phyloP scores from a whole-genome alignment of 305 asterid species.

The Fraxinus xanthoxyloides region DNA sequence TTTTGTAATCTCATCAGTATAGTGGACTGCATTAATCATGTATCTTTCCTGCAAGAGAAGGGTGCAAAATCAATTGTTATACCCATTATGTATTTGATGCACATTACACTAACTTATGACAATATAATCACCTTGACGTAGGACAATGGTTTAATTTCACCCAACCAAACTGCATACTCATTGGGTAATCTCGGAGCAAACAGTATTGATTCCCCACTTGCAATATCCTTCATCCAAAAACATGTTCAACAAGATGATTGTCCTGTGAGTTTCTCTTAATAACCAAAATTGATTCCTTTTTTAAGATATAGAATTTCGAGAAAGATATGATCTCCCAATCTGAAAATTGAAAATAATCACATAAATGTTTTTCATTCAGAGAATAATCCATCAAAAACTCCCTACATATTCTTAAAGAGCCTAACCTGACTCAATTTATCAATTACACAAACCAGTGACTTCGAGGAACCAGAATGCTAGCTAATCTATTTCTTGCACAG shows the following conservation, averaged over 20 bases:
- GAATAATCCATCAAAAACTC: constrained; percentile 1
- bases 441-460: constrained; percentile 6
- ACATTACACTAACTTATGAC: not conserved
- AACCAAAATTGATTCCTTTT: not conserved
- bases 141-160: constrained; percentile 73
- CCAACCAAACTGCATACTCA: constrained; percentile 92
- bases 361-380: not conserved
- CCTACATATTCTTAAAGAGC: constrained; percentile 5
- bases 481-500: constrained; percentile 9
- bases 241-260: constrained; percentile 21
- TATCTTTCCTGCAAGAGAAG: constrained; percentile 63
- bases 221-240: constrained; percentile 57
- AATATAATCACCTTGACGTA: constrained; percentile 65
- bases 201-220: constrained; percentile 72
- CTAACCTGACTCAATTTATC: constrained; percentile 7
- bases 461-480: constrained; percentile 10
- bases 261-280: constrained; percentile 8
- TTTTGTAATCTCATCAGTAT: constrained; percentile 70
- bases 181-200: constrained; percentile 86
- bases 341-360: constrained; percentile 1
- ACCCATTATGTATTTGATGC: constrained; percentile 12
- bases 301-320: not conserved
- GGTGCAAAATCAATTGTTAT: constrained; percentile 17
- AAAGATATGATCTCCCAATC: constrained; percentile 1
- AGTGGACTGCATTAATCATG: constrained; percentile 55